phyloP scores from a whole-genome alignment of 345 rosid species.

The Draba incana region DNA sequence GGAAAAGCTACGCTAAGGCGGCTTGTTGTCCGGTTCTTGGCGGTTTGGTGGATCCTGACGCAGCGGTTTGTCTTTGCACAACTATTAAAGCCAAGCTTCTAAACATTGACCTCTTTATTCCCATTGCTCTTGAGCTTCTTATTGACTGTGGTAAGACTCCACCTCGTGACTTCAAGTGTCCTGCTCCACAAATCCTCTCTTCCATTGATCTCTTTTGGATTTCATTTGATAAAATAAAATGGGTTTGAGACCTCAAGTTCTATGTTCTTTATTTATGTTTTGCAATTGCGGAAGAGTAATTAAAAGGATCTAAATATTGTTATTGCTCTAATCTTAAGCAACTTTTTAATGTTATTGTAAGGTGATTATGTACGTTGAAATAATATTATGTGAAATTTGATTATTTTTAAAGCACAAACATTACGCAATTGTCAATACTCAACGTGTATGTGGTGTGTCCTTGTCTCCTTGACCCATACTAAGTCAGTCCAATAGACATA shows the following conservation, averaged over 20 bases:
- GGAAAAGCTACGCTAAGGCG: slow-evolving; percentile 69
- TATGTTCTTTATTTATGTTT: slow-evolving; percentile 20
- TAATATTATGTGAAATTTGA: neutral
- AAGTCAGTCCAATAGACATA: neutral
- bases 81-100: slow-evolving; percentile 78
- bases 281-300: neutral
- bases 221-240: slow-evolving; percentile 13
- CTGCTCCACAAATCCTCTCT: slow-evolving; percentile 29
- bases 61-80: slow-evolving; percentile 91
- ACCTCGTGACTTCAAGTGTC: slow-evolving; percentile 75
- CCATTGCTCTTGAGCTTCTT: slow-evolving; percentile 83
- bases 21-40: slow-evolving; percentile 84
- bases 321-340: neutral
- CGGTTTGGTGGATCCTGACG: slow-evolving; percentile 75
- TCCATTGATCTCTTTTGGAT: slow-evolving; percentile 29
- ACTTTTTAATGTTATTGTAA: slow-evolving; percentile 23
- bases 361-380: slow-evolving; percentile 26
- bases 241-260: neutral
- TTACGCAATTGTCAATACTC: neutral
- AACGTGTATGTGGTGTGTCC: slow-evolving; percentile 21
- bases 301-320: slow-evolving; percentile 14
- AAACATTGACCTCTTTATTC: slow-evolving; percentile 66
- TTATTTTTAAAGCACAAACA: neutral
- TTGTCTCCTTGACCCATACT: slow-evolving; percentile 22
- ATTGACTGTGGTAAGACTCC: slow-evolving; percentile 80